Percentiles rank a stretch among this genome's conserved stretches.
These are phyloP conservation scores for Boletus rubropictus DNA, from an alignment of 768 basidiomycete species.

Conservation along the genomic window DNA sequence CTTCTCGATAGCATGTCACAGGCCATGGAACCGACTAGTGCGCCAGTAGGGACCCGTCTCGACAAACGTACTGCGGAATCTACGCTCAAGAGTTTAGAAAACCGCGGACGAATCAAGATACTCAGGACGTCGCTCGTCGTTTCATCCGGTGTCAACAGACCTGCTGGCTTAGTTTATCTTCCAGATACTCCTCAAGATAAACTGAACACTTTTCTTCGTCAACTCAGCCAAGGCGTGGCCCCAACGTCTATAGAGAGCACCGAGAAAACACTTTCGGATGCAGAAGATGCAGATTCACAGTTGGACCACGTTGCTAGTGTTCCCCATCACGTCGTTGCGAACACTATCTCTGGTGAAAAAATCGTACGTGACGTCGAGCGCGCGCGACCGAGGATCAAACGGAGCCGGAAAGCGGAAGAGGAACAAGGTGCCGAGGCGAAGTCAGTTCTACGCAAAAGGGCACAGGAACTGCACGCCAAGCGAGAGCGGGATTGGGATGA, in stretches of 20 bases:
- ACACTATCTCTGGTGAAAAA: slow-evolving; percentile 34
- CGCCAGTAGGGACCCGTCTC: slow-evolving; percentile 57
- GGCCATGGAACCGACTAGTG: slow-evolving; percentile 65
- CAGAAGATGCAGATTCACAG: slow-evolving; percentile 36
- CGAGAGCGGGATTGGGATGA: no score
- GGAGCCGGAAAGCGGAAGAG: slow-evolving; percentile 24
- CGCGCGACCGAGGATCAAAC: slow-evolving; percentile 33
- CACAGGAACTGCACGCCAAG: slow-evolving; percentile 54
- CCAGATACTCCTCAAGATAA: slow-evolving; percentile 48
- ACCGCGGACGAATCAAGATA: slow-evolving; percentile 61
- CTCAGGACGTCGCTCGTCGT: slow-evolving; percentile 60
- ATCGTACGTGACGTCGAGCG: slow-evolving; percentile 40
- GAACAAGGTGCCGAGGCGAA: slow-evolving; percentile 42
- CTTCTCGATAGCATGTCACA: slow-evolving; percentile 53
- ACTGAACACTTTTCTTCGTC: slow-evolving; percentile 53
- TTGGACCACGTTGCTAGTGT: slow-evolving; percentile 51
- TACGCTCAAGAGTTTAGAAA: slow-evolving; percentile 57
- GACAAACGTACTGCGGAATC: slow-evolving; percentile 68
- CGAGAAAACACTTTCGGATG: slow-evolving; percentile 44
- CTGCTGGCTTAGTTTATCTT: slow-evolving; percentile 60
- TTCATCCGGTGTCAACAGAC: slow-evolving; percentile 52
- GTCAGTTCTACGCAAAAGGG: slow-evolving; percentile 54
- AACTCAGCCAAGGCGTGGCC: slow-evolving; percentile 38
- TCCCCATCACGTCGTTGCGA: slow-evolving; percentile 43
- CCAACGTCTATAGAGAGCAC: slow-evolving; percentile 29